These are phyloP conservation scores for Psilocybe mexicana DNA, from an alignment of 1,284 basidiomycete genomes.

Conservation along the genomic window DNA sequence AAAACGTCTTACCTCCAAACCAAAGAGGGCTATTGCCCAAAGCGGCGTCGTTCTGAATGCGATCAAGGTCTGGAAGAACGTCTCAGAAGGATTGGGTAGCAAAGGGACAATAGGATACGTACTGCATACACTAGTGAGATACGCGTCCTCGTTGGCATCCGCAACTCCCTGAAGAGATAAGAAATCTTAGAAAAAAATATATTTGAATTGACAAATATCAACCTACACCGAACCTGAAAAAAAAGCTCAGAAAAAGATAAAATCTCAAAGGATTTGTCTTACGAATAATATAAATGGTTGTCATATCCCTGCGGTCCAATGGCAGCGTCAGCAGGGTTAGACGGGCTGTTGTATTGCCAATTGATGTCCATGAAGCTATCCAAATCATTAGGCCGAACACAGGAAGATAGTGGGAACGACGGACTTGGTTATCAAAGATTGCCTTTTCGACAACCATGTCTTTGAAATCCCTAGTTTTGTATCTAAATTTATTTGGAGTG, in stretches of 20 bases:
- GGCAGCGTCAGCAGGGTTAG: constrained; percentile 68
- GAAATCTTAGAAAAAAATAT: not conserved
- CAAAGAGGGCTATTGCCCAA: constrained; percentile 54
- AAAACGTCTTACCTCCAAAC: constrained; percentile 53
- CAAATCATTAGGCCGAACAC: not conserved
- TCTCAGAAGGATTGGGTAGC: not conserved
- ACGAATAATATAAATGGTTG: constrained; percentile 78
- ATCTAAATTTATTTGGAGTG: constrained; percentile 33
- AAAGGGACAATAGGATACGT: constrained; percentile 23
- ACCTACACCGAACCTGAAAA: constrained; percentile 55
- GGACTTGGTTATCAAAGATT: constrained; percentile 54
- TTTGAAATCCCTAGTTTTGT: constrained; percentile 25
- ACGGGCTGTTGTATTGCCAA: constrained; percentile 68
- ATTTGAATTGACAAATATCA: not conserved
- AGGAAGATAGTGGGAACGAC: constrained; percentile 3
- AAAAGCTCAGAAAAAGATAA: not conserved
- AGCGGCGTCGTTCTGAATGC: constrained; percentile 48
- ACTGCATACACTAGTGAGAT: constrained; percentile 72
- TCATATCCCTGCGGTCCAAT: constrained; percentile 75
- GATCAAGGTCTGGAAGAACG: constrained; percentile 46
- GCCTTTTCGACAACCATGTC: constrained; percentile 18
- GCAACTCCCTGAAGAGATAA: constrained; percentile 61
- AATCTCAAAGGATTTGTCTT: constrained; percentile 22
- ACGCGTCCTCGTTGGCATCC: constrained; percentile 60
- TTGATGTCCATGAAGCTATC: constrained; percentile 74